Evolutionary conservation across 495 filamentous ascomycete species (phyloP), one percentile per base, ranked within the genome.

Genomic region (Penicillium cataractarum): DNA sequence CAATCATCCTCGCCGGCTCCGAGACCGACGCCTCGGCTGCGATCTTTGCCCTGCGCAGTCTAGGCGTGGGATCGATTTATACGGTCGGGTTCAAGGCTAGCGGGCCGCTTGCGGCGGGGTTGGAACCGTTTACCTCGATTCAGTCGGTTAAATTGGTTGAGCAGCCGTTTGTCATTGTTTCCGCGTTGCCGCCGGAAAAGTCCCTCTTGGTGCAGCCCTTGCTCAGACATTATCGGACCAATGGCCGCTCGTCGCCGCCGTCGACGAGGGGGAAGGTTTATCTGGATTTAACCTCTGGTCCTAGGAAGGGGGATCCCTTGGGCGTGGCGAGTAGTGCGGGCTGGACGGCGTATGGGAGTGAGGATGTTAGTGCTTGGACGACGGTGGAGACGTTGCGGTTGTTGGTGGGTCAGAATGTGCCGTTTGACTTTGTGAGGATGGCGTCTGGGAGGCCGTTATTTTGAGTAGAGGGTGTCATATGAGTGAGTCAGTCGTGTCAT

Each of bases 381-480:
- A 92, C 89, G 21, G 90, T 92, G 17, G 89, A 92, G 74, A 93
- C 89, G 35, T 74, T 93, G 10, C 79, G 90, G 49, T 66, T 93
- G 63, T 79, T 95, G 9, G 90, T 93, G 9, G 91, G 91, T 17
- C 88, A 92, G 80, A 93, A 93, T 71, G 90, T 95, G 37, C 89
- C 89, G 27, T 93, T 91, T 78, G 91, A 91, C 74, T 95, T 95
- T 78, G 91, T 93, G 37, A 74, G 90, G 40, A 80, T 93, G 77
- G 90, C 90, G 8, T 88, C 87, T 64, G 90, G 90, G 17, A 74
- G 89, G 61, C 83, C 85, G 26, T 71, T 92, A 69, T 92, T 86
- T 74, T 90, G 26, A 35, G 42, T n/a, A 8, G 8, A 12, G 39
- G 5, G n/a, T n/a, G n/a, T n/a, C n/a, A n/a, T n/a, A n/a, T n/a